Conservation (phyloP, 768 basidiomycete species). For the Chalciporus chontae region DNA sequence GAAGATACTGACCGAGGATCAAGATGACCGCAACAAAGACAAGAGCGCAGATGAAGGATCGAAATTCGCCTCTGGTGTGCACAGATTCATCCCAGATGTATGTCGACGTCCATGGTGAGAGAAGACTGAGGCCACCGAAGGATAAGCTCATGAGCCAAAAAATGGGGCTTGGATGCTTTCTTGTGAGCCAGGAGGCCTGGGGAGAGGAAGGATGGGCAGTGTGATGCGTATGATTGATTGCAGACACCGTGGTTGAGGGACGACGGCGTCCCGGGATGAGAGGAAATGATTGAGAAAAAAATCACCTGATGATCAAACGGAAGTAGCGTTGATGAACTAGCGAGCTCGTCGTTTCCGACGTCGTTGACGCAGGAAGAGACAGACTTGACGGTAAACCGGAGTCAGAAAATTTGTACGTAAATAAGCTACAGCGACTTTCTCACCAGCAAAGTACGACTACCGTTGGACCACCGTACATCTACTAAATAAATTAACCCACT, state of each 20-base stretch:
- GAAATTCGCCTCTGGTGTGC: slow-evolving; percentile 58
- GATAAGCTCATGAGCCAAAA: slow-evolving; percentile 64
- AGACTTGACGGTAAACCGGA: slow-evolving; percentile 13
- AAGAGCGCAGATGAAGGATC: slow-evolving; percentile 66
- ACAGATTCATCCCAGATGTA: slow-evolving; percentile 48
- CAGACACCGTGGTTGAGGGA: slow-evolving; percentile 43
- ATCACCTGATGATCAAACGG: not conserved
- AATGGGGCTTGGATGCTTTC: slow-evolving; percentile 44
- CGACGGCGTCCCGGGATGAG: slow-evolving; percentile 5
- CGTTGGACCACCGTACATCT: too few species aligned
- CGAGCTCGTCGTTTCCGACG: slow-evolving; percentile 15
- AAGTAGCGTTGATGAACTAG: not conserved
- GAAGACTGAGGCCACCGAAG: slow-evolving; percentile 56
- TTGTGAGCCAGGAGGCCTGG: slow-evolving; percentile 30
- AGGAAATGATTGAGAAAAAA: not conserved
- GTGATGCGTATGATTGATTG: slow-evolving; percentile 26
- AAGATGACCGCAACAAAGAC: slow-evolving; percentile 66
- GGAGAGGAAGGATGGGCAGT: slow-evolving; percentile 29
- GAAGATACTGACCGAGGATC: slow-evolving; percentile 59
- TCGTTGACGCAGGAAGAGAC: slow-evolving; percentile 14
- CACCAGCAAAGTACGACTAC: slow-evolving; percentile 3
- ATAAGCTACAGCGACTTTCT: slow-evolving; percentile 16
- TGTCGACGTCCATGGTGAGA: slow-evolving; percentile 56
- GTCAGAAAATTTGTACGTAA: slow-evolving; percentile 26
- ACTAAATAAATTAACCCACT: too few species aligned